phyloP scores from a whole-genome alignment of 1,284 basidiomycete genomes.

The Ustilago vetiveriae region DNA sequence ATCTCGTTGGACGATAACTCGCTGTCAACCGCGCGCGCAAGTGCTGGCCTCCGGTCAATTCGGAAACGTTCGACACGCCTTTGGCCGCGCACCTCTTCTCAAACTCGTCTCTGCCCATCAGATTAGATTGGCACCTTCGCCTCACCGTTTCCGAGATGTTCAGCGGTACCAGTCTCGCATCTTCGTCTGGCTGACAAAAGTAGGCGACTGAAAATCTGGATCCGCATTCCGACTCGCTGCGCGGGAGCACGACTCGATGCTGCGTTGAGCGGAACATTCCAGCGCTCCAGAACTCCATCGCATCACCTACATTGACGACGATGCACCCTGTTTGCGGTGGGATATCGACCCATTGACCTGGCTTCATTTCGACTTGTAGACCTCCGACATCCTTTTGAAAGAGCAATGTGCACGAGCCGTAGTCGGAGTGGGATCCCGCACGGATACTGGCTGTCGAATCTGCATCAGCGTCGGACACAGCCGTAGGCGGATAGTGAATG shows the following conservation, averaged over 20 bases:
- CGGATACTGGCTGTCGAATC: slow-evolving; percentile 33
- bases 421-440: slow-evolving; percentile 71
- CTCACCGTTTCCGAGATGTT: slow-evolving; percentile 4
- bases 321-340: slow-evolving; percentile 81
- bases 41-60: slow-evolving; percentile 50
- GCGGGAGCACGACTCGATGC: slow-evolving; percentile 55
- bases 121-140: slow-evolving; percentile 10
- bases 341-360: slow-evolving; percentile 73
- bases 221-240: slow-evolving; percentile 29
- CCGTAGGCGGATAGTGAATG: slow-evolving; percentile 57
- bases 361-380: slow-evolving; percentile 73
- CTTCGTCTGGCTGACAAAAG: slow-evolving; percentile 57
- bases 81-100: slow-evolving; percentile 28
- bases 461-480: slow-evolving; percentile 2
- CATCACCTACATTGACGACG: slow-evolving; percentile 83
- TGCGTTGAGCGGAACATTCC: slow-evolving; percentile 53
- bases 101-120: slow-evolving; percentile 31
- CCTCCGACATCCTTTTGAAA: slow-evolving; percentile 88
- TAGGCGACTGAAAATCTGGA: slow-evolving; percentile 58
- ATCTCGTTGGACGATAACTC: slow-evolving; percentile 6
- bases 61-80: slow-evolving; percentile 27
- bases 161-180: slow-evolving; percentile 45
- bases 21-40: slow-evolving; percentile 35
- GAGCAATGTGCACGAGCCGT: slow-evolving; percentile 82
- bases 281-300: slow-evolving; percentile 70